A percentile compares a stretch with the other conserved stretches of the same genome.
These are phyloP conservation scores for Neurospora sp. DNA, from an alignment of 2,329 filamentous ascomycete species.

Conservation along the genomic window DNA sequence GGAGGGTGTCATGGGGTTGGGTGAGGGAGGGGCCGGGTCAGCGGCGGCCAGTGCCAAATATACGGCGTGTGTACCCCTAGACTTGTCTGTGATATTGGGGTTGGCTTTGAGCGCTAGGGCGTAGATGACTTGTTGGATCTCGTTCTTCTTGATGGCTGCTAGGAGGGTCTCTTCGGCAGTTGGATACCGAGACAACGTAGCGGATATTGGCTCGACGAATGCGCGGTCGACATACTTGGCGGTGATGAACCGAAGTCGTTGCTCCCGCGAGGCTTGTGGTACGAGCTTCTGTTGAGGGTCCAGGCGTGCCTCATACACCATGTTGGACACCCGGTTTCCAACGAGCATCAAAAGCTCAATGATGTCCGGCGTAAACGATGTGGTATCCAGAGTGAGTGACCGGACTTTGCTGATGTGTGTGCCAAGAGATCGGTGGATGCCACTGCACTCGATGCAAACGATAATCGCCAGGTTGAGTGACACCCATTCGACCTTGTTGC, in stretches of 20 bases:
- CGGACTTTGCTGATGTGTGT: constrained; percentile 97
- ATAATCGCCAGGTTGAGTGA: constrained; percentile 96
- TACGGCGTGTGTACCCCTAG: constrained; percentile 77
- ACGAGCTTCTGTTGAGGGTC: constrained; percentile 65
- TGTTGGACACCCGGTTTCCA: constrained; percentile 91
- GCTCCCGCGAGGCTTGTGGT: constrained; percentile 73
- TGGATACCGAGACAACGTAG: constrained; percentile 64
- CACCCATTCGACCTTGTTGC: constrained; percentile 94
- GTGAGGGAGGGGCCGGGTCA: constrained; percentile 71
- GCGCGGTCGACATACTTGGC: constrained; percentile 82
- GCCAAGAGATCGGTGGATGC: constrained; percentile 89
- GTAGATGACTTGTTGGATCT: constrained; percentile 87
- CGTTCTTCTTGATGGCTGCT: constrained; percentile 90
- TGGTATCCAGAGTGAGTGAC: constrained; percentile 89
- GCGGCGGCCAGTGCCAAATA: constrained; percentile 88
- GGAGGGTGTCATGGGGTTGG: constrained; percentile 21
- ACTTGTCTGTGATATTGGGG: constrained; percentile 77
- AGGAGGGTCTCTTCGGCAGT: constrained; percentile 82
- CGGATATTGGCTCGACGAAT: constrained; percentile 69
- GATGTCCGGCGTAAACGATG: constrained; percentile 93
- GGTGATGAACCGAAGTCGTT: constrained; percentile 89
- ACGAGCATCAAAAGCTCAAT: constrained; percentile 86
- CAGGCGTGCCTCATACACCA: constrained; percentile 86
- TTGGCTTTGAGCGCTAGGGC: constrained; percentile 79
- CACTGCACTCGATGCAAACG: constrained; percentile 94